Percentiles rank a stretch among this genome's conserved stretches.
These are phyloP conservation scores for Themeda triandra DNA, from an alignment of 176 grass and related monocot species.

Conservation along the genomic window DNA sequence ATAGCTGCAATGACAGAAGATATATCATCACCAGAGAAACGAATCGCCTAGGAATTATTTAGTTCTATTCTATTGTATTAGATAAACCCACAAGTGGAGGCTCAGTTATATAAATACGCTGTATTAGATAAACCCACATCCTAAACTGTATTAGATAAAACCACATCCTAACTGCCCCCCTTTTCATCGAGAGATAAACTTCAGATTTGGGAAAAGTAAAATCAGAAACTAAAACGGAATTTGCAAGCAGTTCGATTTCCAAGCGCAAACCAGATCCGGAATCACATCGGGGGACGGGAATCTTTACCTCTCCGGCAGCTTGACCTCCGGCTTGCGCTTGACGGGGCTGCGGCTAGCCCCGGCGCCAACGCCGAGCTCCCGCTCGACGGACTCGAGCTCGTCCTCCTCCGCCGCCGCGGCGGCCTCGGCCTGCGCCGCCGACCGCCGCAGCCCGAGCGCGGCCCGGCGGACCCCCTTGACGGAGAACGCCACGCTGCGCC, in stretches of 20 bases:
- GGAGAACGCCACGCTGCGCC: constrained; percentile 59
- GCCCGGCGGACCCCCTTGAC: constrained; percentile 50
- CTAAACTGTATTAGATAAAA: no score
- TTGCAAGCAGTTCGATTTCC: neutral
- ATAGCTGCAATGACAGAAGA: constrained; percentile 37
- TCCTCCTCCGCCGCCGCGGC: constrained; percentile 12
- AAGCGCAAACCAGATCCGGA: neutral
- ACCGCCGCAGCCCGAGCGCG: constrained; percentile 41
- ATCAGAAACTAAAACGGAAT: neutral
- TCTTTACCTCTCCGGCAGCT: constrained; percentile 72
- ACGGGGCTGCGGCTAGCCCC: neutral
- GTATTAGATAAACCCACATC: no score
- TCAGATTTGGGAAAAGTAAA: neutral
- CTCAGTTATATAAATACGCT: neutral
- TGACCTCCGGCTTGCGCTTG: constrained; percentile 38
- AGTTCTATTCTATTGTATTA: neutral
- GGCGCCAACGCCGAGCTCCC: constrained; percentile 33
- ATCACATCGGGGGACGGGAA: neutral
- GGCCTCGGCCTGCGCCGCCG: neutral
- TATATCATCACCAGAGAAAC: neutral
- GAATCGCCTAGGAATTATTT: neutral
- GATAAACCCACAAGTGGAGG: neutral
- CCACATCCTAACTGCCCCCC: no score
- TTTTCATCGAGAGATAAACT: neutral
- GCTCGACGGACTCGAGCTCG: constrained; percentile 42